A percentile compares a stretch with the other conserved stretches of the same genome.
Conservation (phyloP, 2,329 filamentous ascomycete species). For the Pestalotiopsis sp. region DNA sequence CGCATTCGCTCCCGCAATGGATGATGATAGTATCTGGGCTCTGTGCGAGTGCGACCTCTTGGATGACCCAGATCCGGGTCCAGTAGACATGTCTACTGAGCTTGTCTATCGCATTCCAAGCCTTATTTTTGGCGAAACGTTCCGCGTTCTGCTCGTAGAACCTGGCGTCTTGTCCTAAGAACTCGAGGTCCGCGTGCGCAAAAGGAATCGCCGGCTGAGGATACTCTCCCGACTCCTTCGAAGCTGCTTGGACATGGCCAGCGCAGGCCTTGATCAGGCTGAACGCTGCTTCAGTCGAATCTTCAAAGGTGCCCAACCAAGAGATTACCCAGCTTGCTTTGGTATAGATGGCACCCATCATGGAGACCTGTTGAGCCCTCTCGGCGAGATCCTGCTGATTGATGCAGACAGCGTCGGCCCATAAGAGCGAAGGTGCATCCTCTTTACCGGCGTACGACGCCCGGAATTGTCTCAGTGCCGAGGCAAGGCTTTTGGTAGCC, state of each 20-base stretch:
- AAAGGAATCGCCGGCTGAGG: not conserved
- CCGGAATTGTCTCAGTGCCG: constrained; percentile 1
- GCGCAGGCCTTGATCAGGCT: not conserved
- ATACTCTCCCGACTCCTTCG: not conserved
- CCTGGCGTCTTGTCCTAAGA: not conserved
- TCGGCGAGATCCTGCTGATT: not conserved
- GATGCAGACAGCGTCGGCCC: not conserved
- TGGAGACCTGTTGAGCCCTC: not conserved
- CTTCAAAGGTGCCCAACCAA: not conserved
- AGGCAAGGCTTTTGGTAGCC: not conserved
- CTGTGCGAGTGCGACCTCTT: constrained; percentile 15
- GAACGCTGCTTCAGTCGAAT: not conserved
- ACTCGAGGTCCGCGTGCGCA: not conserved
- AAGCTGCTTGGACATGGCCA: not conserved
- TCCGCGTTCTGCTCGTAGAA: constrained; percentile 1
- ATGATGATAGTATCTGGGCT: not conserved
- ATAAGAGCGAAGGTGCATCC: not conserved
- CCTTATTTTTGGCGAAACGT: not conserved
- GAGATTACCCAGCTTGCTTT: not conserved
- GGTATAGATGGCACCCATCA: not conserved
- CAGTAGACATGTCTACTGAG: constrained; percentile 2
- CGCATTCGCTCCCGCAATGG: not conserved
- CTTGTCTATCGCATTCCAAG: constrained; percentile 7
- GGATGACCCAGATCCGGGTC: constrained; percentile 15
- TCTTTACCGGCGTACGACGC: not conserved